Conservation (phyloP, 1,139 yeast genomes). For the Geotrichum fermentans region DNA sequence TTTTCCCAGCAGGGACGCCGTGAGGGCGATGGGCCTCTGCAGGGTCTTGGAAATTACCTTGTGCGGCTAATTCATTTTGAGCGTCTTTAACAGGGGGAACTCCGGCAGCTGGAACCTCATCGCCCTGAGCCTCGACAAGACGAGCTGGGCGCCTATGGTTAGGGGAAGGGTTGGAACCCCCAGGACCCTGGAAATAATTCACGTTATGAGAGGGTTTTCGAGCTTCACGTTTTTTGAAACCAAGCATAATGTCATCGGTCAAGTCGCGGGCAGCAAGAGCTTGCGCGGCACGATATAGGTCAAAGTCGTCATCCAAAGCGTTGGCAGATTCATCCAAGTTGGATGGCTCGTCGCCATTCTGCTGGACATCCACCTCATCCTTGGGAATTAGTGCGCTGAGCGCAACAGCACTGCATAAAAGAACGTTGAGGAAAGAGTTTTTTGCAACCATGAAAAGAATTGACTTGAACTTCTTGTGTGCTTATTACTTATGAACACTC, state of each 20-base stretch:
- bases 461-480: not conserved
- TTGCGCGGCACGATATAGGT: not conserved
- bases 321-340: not conserved
- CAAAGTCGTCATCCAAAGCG: not conserved
- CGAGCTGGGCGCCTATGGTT: not conserved
- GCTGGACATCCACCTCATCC: not conserved
- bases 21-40: not conserved
- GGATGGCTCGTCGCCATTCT: not conserved
- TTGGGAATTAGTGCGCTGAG: not conserved
- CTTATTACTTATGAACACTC: too few species aligned
- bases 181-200: not conserved
- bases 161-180: not conserved
- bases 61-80: not conserved
- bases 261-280: not conserved
- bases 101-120: not conserved
- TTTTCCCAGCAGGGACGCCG: not conserved
- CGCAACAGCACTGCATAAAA: not conserved
- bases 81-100: not conserved
- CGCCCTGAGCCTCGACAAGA: not conserved
- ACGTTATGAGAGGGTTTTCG: not conserved
- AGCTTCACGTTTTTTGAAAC: too few species aligned
- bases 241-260: not conserved
- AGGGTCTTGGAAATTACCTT: not conserved
- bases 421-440: not conserved
- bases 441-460: not conserved